phyloP scores from a whole-genome alignment of 2,329 filamentous ascomycete species.

The Fonsecaea nubica region DNA sequence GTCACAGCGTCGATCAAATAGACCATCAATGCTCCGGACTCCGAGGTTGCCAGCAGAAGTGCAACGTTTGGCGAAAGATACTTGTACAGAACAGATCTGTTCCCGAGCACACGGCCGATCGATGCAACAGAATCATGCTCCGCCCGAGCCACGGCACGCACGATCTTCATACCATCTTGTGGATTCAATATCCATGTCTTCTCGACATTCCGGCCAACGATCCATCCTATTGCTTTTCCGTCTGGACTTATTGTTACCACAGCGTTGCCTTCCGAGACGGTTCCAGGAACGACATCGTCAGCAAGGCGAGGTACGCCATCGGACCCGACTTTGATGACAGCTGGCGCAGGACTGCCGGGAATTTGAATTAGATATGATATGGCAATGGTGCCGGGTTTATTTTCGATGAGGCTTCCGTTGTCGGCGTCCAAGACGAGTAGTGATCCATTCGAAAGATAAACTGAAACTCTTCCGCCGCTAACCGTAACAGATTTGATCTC shows the following conservation, averaged over 20 bases:
- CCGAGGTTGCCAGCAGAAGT: slow-evolving; percentile 73
- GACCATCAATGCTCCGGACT: slow-evolving; percentile 66
- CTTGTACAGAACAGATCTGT: slow-evolving; percentile 95
- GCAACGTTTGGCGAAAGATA: slow-evolving; percentile 89
- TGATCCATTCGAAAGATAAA: slow-evolving; percentile 68
- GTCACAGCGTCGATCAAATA: slow-evolving; percentile 87
- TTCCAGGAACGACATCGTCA: slow-evolving; percentile 40
- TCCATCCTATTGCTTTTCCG: slow-evolving; percentile 53
- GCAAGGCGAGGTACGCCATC: slow-evolving; percentile 45
- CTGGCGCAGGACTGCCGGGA: slow-evolving; percentile 34
- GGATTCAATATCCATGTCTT: slow-evolving; percentile 77
- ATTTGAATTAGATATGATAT: slow-evolving; percentile 32
- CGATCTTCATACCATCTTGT: slow-evolving; percentile 69
- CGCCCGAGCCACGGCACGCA: slow-evolving; percentile 71
- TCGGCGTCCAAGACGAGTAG: slow-evolving; percentile 59
- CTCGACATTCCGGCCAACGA: slow-evolving; percentile 44
- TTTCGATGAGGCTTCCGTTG: slow-evolving; percentile 51
- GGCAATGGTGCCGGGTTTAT: slow-evolving; percentile 32
- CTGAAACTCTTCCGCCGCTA: slow-evolving; percentile 64
- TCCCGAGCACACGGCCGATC: slow-evolving; percentile 89
- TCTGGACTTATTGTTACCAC: slow-evolving; percentile 52
- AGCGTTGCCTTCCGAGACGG: slow-evolving; percentile 45
- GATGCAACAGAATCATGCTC: slow-evolving; percentile 87
- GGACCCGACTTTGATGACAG: slow-evolving; percentile 45
- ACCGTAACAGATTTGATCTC: slow-evolving; percentile 72